Base-by-base conservation (phyloP, 768 basidiomycete species). In the Cystofilobasidium ferigula region DNA sequence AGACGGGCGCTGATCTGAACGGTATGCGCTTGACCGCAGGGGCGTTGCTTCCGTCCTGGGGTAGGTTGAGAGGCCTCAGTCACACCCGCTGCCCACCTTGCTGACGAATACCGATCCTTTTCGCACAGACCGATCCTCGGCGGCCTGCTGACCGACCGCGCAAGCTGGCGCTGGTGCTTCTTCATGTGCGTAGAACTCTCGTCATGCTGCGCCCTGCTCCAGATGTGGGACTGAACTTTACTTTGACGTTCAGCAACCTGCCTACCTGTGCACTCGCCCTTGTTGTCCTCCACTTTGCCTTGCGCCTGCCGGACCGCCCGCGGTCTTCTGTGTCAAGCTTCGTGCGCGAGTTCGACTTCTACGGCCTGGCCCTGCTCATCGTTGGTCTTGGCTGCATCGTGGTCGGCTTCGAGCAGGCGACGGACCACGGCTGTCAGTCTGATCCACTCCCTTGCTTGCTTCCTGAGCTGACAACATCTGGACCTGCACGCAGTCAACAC, bases 141-240 rank as follows among this genome's bases (percentile, higher is more conserved):
- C 16, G 69, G 69, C 6, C 28, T 69, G 1, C 38, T 69, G 0
- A 61, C 64, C 26, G 69, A 69, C 34, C 18, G 38, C 14, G 34
- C 60, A 12, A 51, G 26, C 13, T 69, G 69, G 64, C 24, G 64
- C 7, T 69, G 69, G 69, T 54, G 61, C 30, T 69, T 69, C 47
- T 67, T 47, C 24, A 66, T 67, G 57, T 65, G 12, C 3, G 58
- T 48, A 10, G n/a, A 9, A 10, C 3, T 45, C 40, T 51, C 48
- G 4, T 30, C 28, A 22, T 30, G 8, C n/a, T 43, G 28, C 6
- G 30, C 35, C 30, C 18, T 22, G 38, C 1, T n/a, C 32, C 4
- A 10, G 20, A 8, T 22, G 30, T 22, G 51, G n/a, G 2, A 26
- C n/a, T 57, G 34, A 20, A 1, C 22, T n/a, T 22, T 43, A n/a